Evolutionary conservation across 768 basidiomycete genomes (phyloP).

Genomic region (Termitomyces sp.): DNA sequence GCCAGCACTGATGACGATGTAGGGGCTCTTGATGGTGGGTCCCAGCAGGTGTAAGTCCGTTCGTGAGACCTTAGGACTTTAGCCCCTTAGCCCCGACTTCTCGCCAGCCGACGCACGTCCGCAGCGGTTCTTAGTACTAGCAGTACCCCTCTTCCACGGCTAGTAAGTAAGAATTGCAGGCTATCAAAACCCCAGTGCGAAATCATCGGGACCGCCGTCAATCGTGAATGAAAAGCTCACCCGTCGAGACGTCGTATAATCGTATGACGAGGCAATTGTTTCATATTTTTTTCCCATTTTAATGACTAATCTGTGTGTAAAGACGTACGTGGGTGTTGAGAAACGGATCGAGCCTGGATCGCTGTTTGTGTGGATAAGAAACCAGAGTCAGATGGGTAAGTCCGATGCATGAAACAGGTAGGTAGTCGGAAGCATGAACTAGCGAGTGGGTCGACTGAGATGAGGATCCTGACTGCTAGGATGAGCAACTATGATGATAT

Average conservation of each 20-base stretch:
- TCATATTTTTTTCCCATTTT: too few species aligned
- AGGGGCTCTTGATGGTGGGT: neutral
- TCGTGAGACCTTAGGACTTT: neutral
- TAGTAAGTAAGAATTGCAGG: neutral
- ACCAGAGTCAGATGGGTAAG: neutral
- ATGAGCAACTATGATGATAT: neutral
- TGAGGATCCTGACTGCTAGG: neutral
- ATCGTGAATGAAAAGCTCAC: slow-evolving; percentile 1
- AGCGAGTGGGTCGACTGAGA: neutral
- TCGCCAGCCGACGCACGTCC: neutral
- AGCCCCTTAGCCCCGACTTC: neutral
- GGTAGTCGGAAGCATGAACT: neutral
- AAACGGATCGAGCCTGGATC: neutral
- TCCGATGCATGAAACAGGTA: neutral
- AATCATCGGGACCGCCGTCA: slow-evolving; percentile 3
- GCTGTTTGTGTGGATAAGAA: neutral
- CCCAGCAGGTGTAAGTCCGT: neutral
- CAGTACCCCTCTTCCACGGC: neutral
- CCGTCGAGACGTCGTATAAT: neutral
- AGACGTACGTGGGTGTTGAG: neutral
- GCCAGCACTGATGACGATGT: neutral
- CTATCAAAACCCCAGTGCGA: slow-evolving; percentile 3
- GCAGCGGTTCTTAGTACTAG: neutral
- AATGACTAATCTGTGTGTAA: neutral
- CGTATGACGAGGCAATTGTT: neutral